A percentile compares a stretch with the other conserved stretches of the same genome.
Conservation (phyloP, 371 early-diverging fungal species). For the Rhizopus microsporus region DNA sequence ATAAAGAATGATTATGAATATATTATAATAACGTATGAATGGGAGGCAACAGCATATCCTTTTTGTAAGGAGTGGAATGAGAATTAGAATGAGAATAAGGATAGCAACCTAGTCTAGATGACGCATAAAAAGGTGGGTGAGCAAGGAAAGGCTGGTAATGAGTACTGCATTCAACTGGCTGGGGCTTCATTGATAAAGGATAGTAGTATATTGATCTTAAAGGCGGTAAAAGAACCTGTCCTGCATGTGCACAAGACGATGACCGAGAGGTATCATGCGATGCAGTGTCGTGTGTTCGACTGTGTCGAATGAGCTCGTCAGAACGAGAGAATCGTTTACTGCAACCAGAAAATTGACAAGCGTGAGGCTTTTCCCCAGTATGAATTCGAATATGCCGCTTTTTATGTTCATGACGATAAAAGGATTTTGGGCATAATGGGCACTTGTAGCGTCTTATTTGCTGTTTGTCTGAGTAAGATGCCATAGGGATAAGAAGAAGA, state of each 20-base stretch:
- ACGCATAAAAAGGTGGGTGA: background rate
- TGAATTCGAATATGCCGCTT: constrained; percentile 80
- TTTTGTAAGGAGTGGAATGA: background rate
- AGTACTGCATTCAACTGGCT: constrained; percentile 13
- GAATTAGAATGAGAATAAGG: constrained; percentile 5
- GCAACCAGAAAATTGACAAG: constrained; percentile 66
- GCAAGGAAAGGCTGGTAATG: background rate
- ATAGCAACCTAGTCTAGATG: background rate
- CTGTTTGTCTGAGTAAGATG: background rate
- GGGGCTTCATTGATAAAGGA: constrained; percentile 8
- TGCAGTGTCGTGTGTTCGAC: constrained; percentile 50
- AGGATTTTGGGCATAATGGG: constrained; percentile 61
- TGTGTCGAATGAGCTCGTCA: constrained; percentile 63
- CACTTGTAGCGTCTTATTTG: constrained; percentile 57
- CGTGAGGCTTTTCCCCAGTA: constrained; percentile 82
- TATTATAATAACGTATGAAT: constrained; percentile 15
- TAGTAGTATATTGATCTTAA: constrained; percentile 1
- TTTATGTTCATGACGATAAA: constrained; percentile 65
- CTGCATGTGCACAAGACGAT: background rate
- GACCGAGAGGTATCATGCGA: no score
- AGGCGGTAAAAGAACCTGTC: constrained; percentile 6
- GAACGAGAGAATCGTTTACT: constrained; percentile 75
- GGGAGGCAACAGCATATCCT: constrained; percentile 8
- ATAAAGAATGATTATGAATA: background rate
- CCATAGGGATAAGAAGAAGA: background rate